A percentile compares a stretch with the other conserved stretches of the same genome.
phyloP scores from a whole-genome alignment of 441 rosid species.

The Syzygium malaccense region DNA sequence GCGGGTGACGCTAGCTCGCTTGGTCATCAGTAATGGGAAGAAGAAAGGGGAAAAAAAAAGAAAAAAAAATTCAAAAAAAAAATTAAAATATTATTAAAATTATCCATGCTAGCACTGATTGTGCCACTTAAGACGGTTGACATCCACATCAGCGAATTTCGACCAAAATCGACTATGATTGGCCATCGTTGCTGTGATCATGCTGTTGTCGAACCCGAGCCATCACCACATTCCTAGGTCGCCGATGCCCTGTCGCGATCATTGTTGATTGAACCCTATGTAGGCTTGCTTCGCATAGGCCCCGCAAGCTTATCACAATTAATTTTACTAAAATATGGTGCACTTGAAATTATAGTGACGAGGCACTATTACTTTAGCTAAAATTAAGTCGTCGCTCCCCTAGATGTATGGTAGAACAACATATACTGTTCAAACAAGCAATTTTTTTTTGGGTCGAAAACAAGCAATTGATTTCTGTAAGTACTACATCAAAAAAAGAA shows the following conservation, averaged over 20 bases:
- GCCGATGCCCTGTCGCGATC: no score
- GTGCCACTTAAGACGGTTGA: accelerated
- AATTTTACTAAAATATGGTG: no score
- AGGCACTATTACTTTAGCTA: no score
- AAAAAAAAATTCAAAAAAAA: no score
- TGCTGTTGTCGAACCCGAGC: no score
- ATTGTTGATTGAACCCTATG: accelerated
- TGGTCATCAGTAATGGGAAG: background rate
- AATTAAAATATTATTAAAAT: no score
- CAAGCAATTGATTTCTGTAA: background rate
- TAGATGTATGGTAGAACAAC: background rate
- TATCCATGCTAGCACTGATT: accelerated
- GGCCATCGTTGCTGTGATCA: no score
- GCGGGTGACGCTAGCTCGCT: background rate
- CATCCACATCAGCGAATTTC: accelerated
- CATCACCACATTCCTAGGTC: no score
- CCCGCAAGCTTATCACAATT: background rate
- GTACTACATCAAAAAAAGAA: background rate
- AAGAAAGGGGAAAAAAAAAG: no score
- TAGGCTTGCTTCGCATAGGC: background rate
- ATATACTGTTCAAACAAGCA: background rate
- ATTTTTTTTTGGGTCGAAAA: no score
- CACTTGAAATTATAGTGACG: no score
- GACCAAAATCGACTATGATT: accelerated
- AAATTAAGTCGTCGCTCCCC: background rate